Percentiles rank a stretch among this genome's conserved stretches.
Conservation (phyloP, 371 early-diverging fungal species). For the Actinomucor elegans region DNA sequence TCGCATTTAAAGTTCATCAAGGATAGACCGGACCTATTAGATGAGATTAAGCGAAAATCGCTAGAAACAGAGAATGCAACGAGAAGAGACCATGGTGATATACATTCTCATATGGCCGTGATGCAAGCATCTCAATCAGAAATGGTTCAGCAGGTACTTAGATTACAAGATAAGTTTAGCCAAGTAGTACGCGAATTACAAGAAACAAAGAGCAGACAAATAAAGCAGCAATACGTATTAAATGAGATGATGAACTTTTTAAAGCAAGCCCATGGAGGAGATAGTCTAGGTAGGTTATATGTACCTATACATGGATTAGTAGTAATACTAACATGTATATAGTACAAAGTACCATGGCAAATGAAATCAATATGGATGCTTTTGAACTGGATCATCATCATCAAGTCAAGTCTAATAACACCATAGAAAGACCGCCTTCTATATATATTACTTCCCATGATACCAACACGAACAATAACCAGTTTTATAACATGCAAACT, state of each 20-base stretch:
- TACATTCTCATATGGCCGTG: conserved; percentile 70
- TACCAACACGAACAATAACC: too few species aligned
- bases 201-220: conserved; percentile 67
- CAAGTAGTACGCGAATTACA: conserved; percentile 72
- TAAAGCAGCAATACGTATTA: conserved; percentile 62
- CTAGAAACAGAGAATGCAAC: conserved; percentile 72
- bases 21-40: conserved; percentile 56
- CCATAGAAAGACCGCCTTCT: too few species aligned
- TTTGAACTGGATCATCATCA: too few species aligned
- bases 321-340: too few species aligned
- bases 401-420: too few species aligned
- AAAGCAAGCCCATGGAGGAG: too few species aligned
- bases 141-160: conserved; percentile 67
- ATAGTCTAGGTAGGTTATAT: too few species aligned
- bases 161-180: conserved; percentile 67
- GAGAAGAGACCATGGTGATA: conserved; percentile 68
- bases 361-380: too few species aligned
- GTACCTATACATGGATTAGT: too few species aligned
- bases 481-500: too few species aligned
- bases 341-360: too few species aligned
- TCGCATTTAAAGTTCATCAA: conserved; percentile 55
- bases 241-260: conserved; percentile 59
- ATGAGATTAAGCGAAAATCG: conserved; percentile 62
- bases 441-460: too few species aligned
- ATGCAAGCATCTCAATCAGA: conserved; percentile 77